Base-by-base conservation (phyloP, 768 basidiomycete genomes). In the Pisolithus orientalis region DNA sequence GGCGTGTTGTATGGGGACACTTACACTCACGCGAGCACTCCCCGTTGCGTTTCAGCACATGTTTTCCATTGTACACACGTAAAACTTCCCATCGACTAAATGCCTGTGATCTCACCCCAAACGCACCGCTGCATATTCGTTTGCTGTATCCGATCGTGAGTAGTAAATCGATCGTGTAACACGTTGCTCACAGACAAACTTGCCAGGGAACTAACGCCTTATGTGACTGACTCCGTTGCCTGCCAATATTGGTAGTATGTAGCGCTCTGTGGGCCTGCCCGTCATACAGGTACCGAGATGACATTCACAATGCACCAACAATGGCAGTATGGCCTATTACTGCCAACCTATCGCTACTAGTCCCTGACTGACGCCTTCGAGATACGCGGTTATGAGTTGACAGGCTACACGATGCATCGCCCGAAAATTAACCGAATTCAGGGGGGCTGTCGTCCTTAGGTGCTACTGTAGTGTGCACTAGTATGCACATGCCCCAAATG, bases 41-140 rank as follows among this genome's bases (percentile, higher is more conserved):
- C 60, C 53, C 57, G 65, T 68, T 67, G 65, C 62, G 66, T 61
- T 39, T 47, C 24, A 47, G 58, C 57, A 49, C 57, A 59, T 64
- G 59, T 54, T 39, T 55, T 45, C 55, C 52, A 52, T 34, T 13
- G 34, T 34, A 34, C 13, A 45, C 54, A 50, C 51, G 50, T 17
- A 53, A 24, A 54, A 31, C 50, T 56, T 53, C 49, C 39, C 52
- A 56, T 49, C 53, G 49, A 46, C 49, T 16, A 50, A 50, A 44
- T 21, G 24, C 34, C 40, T 42, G 53, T 34, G 50, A 47, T 38
- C 47, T 45, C 31, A 32, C 9, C 31, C 31, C 31, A 32, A 32
- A 32, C 10, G 10, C 34, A n/a, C 49, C 32, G 5, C 46, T 17
- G 31, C 25, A 24, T 17, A 29, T n/a, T n/a, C 27, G 28, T 52